Evolutionary conservation across 345 rosid genomes (phyloP), one percentile per base, ranked within the genome.

Genomic region (Aquilaria yunnanensis): DNA sequence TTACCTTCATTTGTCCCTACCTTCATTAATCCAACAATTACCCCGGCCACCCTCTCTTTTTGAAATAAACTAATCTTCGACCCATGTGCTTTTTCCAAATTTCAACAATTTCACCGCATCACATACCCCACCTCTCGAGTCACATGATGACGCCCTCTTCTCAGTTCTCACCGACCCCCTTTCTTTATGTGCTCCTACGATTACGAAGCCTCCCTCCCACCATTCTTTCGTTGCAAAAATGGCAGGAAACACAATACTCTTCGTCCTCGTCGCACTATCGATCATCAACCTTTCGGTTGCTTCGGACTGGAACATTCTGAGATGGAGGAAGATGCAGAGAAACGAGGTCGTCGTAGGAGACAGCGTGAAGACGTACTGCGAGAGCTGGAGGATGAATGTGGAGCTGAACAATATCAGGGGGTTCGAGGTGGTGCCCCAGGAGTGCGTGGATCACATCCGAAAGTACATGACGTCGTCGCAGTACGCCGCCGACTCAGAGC

Each of bases 361-460:
- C 60, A 67, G 69, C 65, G 63, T 81, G 76, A 72, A 81, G 55
- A 70, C 61, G 3, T 89, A 86, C 56, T 89, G 92, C 41, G 84
- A 84, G 73, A 82, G 96, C 61, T 86, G 92, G 96, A 89, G 96
- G 74, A 63, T 78, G 33, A 89, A 82, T 73, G 96, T 89, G 5
- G 96, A 89, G 77, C 57, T 84, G 0, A 55, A 86, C 85, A 89
- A 89, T 80, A 78, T 89, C 7, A 79, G 81, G 58, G 85, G 62
- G 6, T 89, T 79, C 64, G 72, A 81, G 10, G 85, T 81, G 2
- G 87, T 89, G 61, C 96, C 96, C 1, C 82, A 82, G 57, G 96
- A 89, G 57, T 89, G 92, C 62, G 74, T 77, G 1, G 61, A 62
- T 34, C 61, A 81, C 56, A 65, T 84, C 33, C 70, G 66, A 53